Evolutionary conservation across 108 stramenopile genomes (phyloP).

Genomic region (Cyclotella choctawhatcheeana): DNA sequence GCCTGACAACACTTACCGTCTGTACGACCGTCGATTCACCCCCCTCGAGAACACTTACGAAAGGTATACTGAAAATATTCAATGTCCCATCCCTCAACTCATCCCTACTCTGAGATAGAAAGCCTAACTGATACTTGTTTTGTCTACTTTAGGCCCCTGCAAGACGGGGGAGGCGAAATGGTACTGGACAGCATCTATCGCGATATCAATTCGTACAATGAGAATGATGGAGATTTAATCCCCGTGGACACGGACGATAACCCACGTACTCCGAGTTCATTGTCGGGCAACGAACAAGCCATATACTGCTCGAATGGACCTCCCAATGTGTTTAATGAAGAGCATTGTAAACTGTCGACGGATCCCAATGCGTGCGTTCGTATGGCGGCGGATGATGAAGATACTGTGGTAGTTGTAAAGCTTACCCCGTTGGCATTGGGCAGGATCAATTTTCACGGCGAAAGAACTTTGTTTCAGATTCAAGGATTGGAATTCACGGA

Average conservation of each 20-base stretch:
- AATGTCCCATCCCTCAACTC: no score
- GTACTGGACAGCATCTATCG: constrained; percentile 14
- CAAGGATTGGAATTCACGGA: constrained; percentile 16
- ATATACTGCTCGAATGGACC: constrained; percentile 26
- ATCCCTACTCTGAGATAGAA: no score
- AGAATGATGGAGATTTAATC: background rate
- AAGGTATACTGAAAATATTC: no score
- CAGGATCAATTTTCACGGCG: constrained; percentile 7
- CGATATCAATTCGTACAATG: constrained; percentile 10
- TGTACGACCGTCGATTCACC: constrained; percentile 19
- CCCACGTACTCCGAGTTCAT: constrained; percentile 9
- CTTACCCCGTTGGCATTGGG: background rate
- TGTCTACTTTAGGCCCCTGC: no score
- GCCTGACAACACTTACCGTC: constrained; percentile 1
- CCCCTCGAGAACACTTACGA: constrained; percentile 10
- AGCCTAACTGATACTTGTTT: no score
- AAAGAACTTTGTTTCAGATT: background rate
- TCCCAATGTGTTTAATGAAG: constrained; percentile 35
- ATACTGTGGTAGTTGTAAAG: constrained; percentile 26
- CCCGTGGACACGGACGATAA: constrained; percentile 21
- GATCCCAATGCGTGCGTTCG: constrained; percentile 23
- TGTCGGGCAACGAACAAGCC: constrained; percentile 17
- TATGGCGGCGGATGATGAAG: constrained; percentile 2
- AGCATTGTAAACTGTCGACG: constrained; percentile 8
- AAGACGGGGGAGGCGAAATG: constrained; percentile 31